Evolutionary conservation across 768 basidiomycete species (phyloP).

Genomic region (Tulasnella sp.): DNA sequence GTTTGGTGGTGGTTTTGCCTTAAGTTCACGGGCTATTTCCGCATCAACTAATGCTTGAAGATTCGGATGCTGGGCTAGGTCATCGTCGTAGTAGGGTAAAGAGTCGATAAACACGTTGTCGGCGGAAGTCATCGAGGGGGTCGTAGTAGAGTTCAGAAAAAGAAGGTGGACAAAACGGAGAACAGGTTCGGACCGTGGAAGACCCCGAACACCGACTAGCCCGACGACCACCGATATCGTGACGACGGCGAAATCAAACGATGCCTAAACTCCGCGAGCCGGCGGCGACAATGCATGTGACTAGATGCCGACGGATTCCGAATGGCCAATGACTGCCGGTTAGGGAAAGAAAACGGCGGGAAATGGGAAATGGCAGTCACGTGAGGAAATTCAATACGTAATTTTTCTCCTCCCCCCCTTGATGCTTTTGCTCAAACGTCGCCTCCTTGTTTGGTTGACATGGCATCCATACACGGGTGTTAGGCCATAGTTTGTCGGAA

Average conservation of each 20-base stretch:
- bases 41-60: slow-evolving; percentile 68
- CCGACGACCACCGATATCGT: not conserved
- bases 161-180: not conserved
- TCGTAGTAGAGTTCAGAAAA: slow-evolving; percentile 5
- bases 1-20: slow-evolving; percentile 21
- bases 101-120: slow-evolving; percentile 49
- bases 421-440: not conserved
- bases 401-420: not conserved
- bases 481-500: not conserved
- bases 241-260: not conserved
- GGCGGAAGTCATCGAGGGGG: slow-evolving; percentile 1
- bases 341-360: not conserved
- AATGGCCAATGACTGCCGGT: not conserved
- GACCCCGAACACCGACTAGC: not conserved
- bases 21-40: slow-evolving; percentile 63
- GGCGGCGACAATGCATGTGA: not conserved
- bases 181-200: not conserved
- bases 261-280: not conserved
- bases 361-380: not conserved
- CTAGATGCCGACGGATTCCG: not conserved
- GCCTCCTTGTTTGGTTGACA: not conserved
- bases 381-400: not conserved
- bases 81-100: slow-evolving; percentile 91
- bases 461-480: not conserved
- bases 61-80: slow-evolving; percentile 65